Conservation (phyloP, 306 rosid genomes). For the Ormosia emarginata region DNA sequence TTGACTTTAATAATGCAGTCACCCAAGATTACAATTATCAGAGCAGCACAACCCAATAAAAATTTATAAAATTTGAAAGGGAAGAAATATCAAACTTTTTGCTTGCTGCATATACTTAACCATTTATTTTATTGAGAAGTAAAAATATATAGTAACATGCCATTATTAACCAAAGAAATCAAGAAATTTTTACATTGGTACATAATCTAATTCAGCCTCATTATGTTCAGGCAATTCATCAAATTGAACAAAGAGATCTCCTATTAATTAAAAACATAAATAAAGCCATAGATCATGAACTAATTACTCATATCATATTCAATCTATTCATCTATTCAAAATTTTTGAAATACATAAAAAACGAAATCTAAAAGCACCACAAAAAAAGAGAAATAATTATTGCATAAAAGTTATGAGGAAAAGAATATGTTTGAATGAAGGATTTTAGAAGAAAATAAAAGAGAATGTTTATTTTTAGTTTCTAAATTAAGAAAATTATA, state of each 20-base stretch:
- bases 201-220: background rate
- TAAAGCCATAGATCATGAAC: background rate
- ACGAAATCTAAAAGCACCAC: no score
- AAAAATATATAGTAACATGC: background rate
- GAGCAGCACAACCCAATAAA: background rate
- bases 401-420: no score
- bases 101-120: background rate
- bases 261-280: background rate
- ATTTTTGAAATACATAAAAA: background rate
- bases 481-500: no score
- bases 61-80: background rate
- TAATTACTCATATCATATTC: background rate
- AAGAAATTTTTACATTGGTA: background rate
- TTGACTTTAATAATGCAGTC: background rate
- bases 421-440: no score
- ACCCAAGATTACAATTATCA: background rate
- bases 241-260: background rate
- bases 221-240: constrained; percentile 8
- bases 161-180: background rate
- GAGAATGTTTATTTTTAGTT: no score
- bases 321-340: background rate
- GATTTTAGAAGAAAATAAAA: no score
- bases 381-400: no score
- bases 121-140: background rate
- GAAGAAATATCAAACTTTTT: background rate